Conservation (phyloP, 257 asterid genomes). For the Solanum pennellii region DNA sequence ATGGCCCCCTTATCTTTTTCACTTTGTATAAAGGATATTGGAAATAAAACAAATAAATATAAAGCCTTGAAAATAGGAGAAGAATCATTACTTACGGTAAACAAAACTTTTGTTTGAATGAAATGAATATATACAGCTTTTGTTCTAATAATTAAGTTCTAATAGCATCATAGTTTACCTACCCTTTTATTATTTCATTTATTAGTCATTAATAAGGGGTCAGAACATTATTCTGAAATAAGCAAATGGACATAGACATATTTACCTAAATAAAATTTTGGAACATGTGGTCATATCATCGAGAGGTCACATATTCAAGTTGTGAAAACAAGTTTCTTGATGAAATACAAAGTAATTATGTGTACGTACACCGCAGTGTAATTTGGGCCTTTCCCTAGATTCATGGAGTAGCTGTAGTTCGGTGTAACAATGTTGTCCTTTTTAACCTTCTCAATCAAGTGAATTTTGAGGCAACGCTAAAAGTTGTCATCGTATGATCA, state of each 20-base stretch:
- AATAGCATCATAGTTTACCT: background rate
- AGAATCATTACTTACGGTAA: slow-evolving; percentile 6
- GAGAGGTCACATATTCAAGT: background rate
- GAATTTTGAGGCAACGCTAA: background rate
- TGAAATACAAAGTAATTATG: background rate
- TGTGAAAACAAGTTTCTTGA: background rate
- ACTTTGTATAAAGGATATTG: slow-evolving; percentile 3
- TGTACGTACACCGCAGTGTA: background rate
- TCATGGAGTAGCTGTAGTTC: background rate
- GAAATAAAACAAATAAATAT: background rate
- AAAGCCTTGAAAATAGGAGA: slow-evolving; percentile 26
- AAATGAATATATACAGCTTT: background rate
- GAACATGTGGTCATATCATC: background rate
- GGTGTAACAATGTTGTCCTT: background rate
- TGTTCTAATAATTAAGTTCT: background rate
- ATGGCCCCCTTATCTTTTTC: slow-evolving; percentile 12
- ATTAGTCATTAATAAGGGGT: background rate
- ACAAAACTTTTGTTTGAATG: slow-evolving; percentile 8
- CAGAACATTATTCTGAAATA: background rate
- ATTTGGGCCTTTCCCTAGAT: background rate
- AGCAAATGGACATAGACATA: background rate
- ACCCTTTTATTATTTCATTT: background rate
- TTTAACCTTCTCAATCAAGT: background rate
- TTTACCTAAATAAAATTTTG: background rate
- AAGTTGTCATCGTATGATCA: background rate